A percentile compares a stretch with the other conserved stretches of the same genome.
Conservation (phyloP, 768 basidiomycete species). For the Kwoniella sp. region DNA sequence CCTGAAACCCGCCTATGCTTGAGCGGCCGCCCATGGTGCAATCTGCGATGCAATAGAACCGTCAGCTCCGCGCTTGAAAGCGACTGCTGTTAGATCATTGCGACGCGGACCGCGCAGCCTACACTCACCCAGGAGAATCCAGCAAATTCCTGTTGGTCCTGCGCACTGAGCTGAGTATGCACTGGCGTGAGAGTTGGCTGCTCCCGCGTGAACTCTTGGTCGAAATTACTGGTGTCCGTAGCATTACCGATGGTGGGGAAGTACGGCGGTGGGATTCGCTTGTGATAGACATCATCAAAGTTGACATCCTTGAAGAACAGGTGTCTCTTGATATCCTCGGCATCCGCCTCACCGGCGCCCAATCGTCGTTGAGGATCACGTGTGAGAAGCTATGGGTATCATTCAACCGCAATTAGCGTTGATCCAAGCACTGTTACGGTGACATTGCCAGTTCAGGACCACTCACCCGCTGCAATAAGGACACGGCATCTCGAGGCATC, state of each 20-base stretch:
- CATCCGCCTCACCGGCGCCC: constrained; percentile 87
- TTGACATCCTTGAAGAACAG: constrained; percentile 98
- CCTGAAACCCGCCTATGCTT: constrained; percentile 11
- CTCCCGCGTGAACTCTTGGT: constrained; percentile 94
- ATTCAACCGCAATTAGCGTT: background rate
- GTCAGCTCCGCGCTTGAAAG: background rate
- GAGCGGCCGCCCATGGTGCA: constrained; percentile 34
- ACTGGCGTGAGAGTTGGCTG: constrained; percentile 97
- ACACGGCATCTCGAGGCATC: constrained; percentile 96
- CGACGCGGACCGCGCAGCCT: background rate
- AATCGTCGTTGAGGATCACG: constrained; percentile 88
- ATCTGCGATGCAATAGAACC: constrained; percentile 15
- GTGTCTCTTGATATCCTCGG: constrained; percentile 95
- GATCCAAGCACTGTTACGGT: background rate
- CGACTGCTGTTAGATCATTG: background rate
- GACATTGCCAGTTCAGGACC: too few relatives aligned
- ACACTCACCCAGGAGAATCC: constrained; percentile 80
- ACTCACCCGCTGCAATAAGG: constrained; percentile 87
- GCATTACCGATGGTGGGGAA: constrained; percentile 79
- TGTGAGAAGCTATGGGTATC: constrained; percentile 71
- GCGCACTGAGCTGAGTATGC: constrained; percentile 83
- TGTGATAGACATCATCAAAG: constrained; percentile 95
- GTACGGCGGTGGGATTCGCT: constrained; percentile 95
- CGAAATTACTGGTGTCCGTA: constrained; percentile 65
- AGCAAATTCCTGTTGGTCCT: constrained; percentile 92